Evolutionary conservation across 2,329 filamentous ascomycete species (phyloP).

Genomic region (Macrophomina tecta): DNA sequence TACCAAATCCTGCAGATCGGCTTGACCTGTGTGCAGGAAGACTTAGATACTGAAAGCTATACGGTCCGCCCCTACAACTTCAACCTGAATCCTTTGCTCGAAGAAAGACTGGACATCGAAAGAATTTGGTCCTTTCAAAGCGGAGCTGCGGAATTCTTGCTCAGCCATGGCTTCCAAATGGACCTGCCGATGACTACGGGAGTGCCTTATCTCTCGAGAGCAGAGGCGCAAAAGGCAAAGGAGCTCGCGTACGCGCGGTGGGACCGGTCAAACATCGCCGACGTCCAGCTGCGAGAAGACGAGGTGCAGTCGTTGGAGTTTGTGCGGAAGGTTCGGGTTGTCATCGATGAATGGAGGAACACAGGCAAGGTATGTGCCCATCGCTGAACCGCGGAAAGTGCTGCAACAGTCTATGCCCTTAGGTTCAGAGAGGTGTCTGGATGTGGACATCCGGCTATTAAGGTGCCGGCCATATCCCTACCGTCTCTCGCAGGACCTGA

Average conservation of each 20-base stretch:
- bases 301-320: slow-evolving; percentile 61
- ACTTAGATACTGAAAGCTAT: slow-evolving; percentile 60
- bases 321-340: slow-evolving; percentile 51
- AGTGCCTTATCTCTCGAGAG: slow-evolving; percentile 66
- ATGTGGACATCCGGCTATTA: too few species aligned
- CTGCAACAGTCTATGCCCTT: not conserved
- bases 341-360: slow-evolving; percentile 56
- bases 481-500: not conserved
- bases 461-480: slow-evolving; percentile 14
- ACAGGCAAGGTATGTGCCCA: slow-evolving; percentile 32
- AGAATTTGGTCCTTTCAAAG: slow-evolving; percentile 66
- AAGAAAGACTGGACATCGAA: slow-evolving; percentile 62
- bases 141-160: slow-evolving; percentile 66
- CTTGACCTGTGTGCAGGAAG: slow-evolving; percentile 68
- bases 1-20: slow-evolving; percentile 71
- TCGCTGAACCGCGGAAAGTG: slow-evolving; percentile 24
- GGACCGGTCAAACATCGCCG: slow-evolving; percentile 47
- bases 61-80: slow-evolving; percentile 69
- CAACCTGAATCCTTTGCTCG: slow-evolving; percentile 63
- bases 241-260: slow-evolving; percentile 51
- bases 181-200: slow-evolving; percentile 62
- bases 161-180: slow-evolving; percentile 64
- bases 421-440: too few species aligned
- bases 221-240: slow-evolving; percentile 60
- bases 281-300: slow-evolving; percentile 59